Evolutionary conservation across 441 rosid genomes (phyloP).

Genomic region (Croton setiger): DNA sequence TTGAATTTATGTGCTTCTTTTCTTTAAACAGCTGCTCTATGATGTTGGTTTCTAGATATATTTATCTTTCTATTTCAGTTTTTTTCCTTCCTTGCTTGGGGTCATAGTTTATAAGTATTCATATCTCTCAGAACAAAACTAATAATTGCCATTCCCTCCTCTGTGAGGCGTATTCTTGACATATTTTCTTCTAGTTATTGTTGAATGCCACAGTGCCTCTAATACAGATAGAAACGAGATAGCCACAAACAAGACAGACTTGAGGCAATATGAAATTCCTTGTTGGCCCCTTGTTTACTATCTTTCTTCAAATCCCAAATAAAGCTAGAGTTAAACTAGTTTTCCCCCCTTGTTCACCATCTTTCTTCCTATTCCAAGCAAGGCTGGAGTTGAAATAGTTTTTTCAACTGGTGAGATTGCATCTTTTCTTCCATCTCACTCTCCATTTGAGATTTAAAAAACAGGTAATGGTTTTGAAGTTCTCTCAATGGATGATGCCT

Average conservation of each 20-base stretch:
- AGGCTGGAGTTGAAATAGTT: background rate
- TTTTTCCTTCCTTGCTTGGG: background rate
- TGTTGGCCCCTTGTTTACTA: too few relatives aligned
- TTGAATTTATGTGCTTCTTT: background rate
- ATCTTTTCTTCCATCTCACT: background rate
- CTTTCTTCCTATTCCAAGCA: background rate
- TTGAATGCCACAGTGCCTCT: too few relatives aligned
- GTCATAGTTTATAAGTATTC: background rate
- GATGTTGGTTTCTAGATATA: background rate
- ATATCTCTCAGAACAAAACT: background rate
- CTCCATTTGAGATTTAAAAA: background rate
- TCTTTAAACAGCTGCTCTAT: background rate
- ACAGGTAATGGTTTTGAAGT: background rate
- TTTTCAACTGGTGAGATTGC: background rate
- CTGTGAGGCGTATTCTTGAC: too few relatives aligned
- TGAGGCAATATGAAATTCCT: background rate
- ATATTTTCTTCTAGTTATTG: background rate
- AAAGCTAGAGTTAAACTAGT: background rate
- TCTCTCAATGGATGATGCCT: background rate
- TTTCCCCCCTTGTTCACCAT: background rate
- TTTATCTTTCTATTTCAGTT: background rate
- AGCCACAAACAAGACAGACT: background rate
- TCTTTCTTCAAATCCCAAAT: too few relatives aligned
- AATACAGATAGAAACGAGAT: background rate
- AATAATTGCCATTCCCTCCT: background rate